These are phyloP conservation scores for Podospora sp. DNA, from an alignment of 495 filamentous ascomycete species.

Conservation along the genomic window DNA sequence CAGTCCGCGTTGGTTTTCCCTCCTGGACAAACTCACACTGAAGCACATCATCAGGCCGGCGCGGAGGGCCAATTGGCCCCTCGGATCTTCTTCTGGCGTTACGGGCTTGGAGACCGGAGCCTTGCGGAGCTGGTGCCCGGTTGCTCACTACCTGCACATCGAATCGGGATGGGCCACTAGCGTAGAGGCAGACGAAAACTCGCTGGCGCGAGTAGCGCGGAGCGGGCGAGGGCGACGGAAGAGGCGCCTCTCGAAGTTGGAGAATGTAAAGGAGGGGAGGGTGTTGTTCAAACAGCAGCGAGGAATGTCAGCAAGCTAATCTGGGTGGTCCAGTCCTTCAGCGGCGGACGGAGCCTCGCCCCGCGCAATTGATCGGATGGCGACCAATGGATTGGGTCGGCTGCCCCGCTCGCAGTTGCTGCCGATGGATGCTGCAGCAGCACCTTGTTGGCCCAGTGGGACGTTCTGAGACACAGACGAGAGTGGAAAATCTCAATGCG, in stretches of 20 bases:
- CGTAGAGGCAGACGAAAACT: neutral
- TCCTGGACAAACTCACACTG: conserved; percentile 18
- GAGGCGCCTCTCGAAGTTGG: conserved; percentile 3
- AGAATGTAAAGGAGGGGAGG: neutral
- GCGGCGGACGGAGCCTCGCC: conserved; percentile 11
- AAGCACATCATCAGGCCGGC: conserved; percentile 26
- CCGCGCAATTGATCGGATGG: conserved; percentile 1
- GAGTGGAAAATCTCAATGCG: neutral
- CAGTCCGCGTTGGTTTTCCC: neutral
- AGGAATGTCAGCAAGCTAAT: conserved; percentile 1
- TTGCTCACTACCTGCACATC: conserved; percentile 11
- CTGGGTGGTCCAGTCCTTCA: neutral
- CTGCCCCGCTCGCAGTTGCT: neutral
- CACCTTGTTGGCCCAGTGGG: conserved; percentile 1
- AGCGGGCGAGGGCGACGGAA: neutral
- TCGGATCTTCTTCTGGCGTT: conserved; percentile 2
- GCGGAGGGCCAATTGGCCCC: conserved; percentile 19
- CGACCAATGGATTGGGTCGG: conserved; percentile 1
- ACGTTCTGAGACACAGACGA: conserved; percentile 7
- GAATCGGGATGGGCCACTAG: neutral
- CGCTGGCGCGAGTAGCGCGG: neutral
- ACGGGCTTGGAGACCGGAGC: conserved; percentile 10
- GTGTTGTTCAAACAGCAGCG: neutral
- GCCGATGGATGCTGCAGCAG: neutral
- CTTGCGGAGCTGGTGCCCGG: conserved; percentile 13